Evolutionary conservation across 2,329 filamentous ascomycete species (phyloP), one percentile per base, ranked within the genome.

Genomic region (Acrocalymma vagum): DNA sequence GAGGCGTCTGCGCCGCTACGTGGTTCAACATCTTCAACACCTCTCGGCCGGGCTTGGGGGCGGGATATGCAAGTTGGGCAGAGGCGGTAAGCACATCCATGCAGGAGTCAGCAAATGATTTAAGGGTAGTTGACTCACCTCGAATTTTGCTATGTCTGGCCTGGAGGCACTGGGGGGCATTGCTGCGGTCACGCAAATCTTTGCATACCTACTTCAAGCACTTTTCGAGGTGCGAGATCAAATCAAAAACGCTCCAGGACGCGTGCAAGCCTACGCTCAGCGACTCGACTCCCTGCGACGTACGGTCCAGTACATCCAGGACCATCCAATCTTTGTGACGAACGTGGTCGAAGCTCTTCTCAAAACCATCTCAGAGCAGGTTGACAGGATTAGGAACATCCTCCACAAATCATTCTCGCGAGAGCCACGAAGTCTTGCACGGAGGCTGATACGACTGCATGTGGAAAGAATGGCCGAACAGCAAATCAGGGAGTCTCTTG

Each of bases 321-420:
- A 27, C 10, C 25, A 27, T 27, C 25, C 25, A 27, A 27, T 27
- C 25, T 27, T 27, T 11, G 25, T 27, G 25, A 27, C 25, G 25
- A 27, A 27, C 25, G 25, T 27, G 25, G 25, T 27, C 5, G 25
- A 27, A 27, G 25, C 25, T 11, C 25, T 27, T 27, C 25, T 27
- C 25, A 27, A 27, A 27, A 27, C 25, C 25, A 27, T 27, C 25
- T 27, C 15, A 14, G 10, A 27, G 25, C 25, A 27, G 15, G 25
- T 27, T 5, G 25, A 5, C 10, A 14, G 5, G 25, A 27, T 27
- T 14, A 27, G 15, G 5, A 11, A 5, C 25, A 27, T 27, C 25
- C 25, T 27, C 25, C 25, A 27, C 25, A 27, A 27, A 27, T 27
- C 25, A 27, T 27, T 27, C 25, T 27, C 25, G 25, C 25, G 25